Evolutionary conservation across 495 filamentous ascomycete species (phyloP).

Genomic region (Penicillium pulvis): DNA sequence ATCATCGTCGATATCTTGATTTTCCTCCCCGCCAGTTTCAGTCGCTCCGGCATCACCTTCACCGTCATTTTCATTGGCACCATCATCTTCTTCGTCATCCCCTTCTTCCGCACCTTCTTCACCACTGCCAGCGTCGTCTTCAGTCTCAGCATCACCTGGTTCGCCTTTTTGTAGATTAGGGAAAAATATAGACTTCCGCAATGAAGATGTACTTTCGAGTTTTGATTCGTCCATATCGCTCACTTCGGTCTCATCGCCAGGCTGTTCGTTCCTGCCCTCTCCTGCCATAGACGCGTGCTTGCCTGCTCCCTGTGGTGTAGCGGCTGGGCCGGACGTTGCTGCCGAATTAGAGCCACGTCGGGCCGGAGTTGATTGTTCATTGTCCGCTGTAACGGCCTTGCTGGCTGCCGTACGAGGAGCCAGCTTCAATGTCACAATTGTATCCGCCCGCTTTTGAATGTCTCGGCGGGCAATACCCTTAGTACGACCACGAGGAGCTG

Average conservation of each 20-base stretch:
- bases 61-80: conserved; percentile 18
- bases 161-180: conserved; percentile 35
- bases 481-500: conserved; percentile 51
- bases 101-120: conserved; percentile 70
- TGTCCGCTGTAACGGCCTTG: conserved; percentile 29
- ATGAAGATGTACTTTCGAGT: conserved; percentile 43
- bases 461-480: conserved; percentile 66
- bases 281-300: conserved; percentile 15
- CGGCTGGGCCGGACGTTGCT: conserved; percentile 19
- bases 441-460: conserved; percentile 63
- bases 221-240: conserved; percentile 64
- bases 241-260: conserved; percentile 76
- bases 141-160: conserved; percentile 30
- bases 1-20: conserved; percentile 22
- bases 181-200: conserved; percentile 37
- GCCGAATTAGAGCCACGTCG: conserved; percentile 11
- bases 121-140: conserved; percentile 36
- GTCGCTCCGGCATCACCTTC: conserved; percentile 18
- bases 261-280: conserved; percentile 39
- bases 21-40: conserved; percentile 20
- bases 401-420: conserved; percentile 35
- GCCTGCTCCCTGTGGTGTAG: conserved; percentile 15
- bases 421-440: conserved; percentile 49
- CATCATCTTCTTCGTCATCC: conserved; percentile 41
- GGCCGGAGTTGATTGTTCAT: conserved; percentile 22